A percentile compares a stretch with the other conserved stretches of the same genome.
Conservation (phyloP, 805 yeast species). For the Yarrowia osloensis region DNA sequence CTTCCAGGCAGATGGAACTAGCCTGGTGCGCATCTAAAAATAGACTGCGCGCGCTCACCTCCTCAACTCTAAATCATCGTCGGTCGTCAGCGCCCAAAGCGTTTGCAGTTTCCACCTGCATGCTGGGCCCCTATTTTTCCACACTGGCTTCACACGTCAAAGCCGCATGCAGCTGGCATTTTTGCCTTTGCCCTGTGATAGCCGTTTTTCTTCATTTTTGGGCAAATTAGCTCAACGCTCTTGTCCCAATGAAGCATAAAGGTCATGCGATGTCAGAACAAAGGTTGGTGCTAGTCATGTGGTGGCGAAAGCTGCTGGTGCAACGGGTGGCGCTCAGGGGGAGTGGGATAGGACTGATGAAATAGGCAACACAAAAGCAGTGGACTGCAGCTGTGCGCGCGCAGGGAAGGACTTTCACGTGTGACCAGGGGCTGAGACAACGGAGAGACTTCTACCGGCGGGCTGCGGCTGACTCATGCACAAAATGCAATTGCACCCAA, state of each 20-base stretch:
- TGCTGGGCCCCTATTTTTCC: slow-evolving; percentile 18
- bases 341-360: too few species aligned
- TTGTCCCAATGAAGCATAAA: slow-evolving; percentile 23
- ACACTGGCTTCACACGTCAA: background rate
- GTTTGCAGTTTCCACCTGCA: background rate
- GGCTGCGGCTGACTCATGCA: slow-evolving; percentile 26
- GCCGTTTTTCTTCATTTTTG: slow-evolving; percentile 19
- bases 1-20: background rate
- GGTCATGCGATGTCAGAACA: slow-evolving; percentile 23
- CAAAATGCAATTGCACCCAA: background rate
- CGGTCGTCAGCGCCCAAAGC: background rate
- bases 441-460: background rate
- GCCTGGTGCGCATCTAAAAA: background rate
- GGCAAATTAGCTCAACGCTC: slow-evolving; percentile 16
- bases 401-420: background rate
- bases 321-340: background rate
- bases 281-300: background rate
- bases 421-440: background rate
- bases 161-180: slow-evolving; percentile 4
- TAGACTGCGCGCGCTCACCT: background rate
- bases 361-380: background rate
- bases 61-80: slow-evolving; percentile 20
- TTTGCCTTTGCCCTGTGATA: slow-evolving; percentile 11
- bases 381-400: background rate
- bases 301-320: background rate